A percentile compares a stretch with the other conserved stretches of the same genome.
Conservation (phyloP, 2,329 filamentous ascomycete species). For the Onygena corvina region DNA sequence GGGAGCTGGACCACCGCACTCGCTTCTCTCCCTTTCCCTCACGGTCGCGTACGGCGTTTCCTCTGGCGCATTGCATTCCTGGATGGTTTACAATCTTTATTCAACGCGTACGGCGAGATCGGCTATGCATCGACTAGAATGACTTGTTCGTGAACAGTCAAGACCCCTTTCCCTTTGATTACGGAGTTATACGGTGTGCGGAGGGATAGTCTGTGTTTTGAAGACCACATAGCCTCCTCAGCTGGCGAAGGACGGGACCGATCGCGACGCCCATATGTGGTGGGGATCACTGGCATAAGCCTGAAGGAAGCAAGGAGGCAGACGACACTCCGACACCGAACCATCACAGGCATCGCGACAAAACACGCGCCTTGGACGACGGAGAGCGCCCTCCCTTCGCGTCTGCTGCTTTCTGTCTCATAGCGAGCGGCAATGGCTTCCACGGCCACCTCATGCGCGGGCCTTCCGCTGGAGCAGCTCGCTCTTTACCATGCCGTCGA, state of each 20-base stretch:
- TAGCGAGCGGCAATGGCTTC: constrained; percentile 56
- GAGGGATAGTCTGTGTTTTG: background rate
- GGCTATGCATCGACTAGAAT: background rate
- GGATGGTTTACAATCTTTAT: background rate
- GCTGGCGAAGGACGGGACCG: background rate
- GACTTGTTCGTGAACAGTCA: background rate
- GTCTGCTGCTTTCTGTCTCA: background rate
- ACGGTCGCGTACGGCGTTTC: background rate
- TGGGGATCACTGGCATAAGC: background rate
- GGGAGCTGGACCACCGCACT: too few relatives aligned
- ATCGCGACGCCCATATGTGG: background rate
- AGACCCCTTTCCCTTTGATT: background rate
- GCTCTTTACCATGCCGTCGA: constrained; percentile 84
- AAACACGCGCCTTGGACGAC: too few relatives aligned
- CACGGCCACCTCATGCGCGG: constrained; percentile 61
- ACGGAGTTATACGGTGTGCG: background rate
- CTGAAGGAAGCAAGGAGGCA: background rate
- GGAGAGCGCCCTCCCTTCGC: background rate
- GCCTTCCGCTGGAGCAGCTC: constrained; percentile 67
- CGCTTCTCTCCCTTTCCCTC: background rate
- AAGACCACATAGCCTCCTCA: background rate
- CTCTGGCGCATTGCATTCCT: background rate
- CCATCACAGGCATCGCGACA: background rate
- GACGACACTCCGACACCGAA: background rate
- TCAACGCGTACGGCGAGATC: background rate